Percentiles rank a stretch among this genome's conserved stretches.
Conservation (phyloP, 2,329 filamentous ascomycete species). For the Aspergillus calidoustus region DNA sequence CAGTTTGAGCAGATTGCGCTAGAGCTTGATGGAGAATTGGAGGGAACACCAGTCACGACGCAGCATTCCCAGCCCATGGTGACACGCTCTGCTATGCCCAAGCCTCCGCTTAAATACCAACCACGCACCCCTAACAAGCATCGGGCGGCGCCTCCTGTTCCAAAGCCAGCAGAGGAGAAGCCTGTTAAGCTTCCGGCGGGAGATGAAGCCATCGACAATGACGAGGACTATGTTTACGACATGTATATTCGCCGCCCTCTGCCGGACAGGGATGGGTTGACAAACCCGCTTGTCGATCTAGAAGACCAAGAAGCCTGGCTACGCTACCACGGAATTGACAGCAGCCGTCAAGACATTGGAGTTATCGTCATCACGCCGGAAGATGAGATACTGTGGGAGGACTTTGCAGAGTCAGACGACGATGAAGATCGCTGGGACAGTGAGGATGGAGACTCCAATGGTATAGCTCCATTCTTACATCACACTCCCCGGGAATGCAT, state of each 20-base stretch:
- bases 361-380: constrained; percentile 49
- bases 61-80: constrained; percentile 7
- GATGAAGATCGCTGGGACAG: constrained; percentile 60
- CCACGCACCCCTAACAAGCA: constrained; percentile 41
- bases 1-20: constrained; percentile 50
- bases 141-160: constrained; percentile 14
- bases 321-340: constrained; percentile 34
- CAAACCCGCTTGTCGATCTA: constrained; percentile 39
- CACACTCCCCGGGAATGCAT: background rate
- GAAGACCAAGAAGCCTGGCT: constrained; percentile 33
- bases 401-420: constrained; percentile 58
- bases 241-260: constrained; percentile 61
- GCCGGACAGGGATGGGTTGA: constrained; percentile 37
- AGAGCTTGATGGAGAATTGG: constrained; percentile 43
- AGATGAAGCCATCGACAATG: constrained; percentile 47
- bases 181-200: constrained; percentile 6
- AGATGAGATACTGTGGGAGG: constrained; percentile 60
- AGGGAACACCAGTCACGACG: constrained; percentile 21
- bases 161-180: constrained; percentile 5
- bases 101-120: constrained; percentile 41
- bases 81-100: constrained; percentile 25
- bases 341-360: constrained; percentile 42
- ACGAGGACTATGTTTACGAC: constrained; percentile 65
- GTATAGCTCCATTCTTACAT: constrained; percentile 34
- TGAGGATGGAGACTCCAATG: constrained; percentile 67